A percentile compares a stretch with the other conserved stretches of the same genome.
These are phyloP conservation scores for Ampelocalamus luodianensis DNA, from an alignment of 176 grass and related monocot genomes.

Conservation along the genomic window DNA sequence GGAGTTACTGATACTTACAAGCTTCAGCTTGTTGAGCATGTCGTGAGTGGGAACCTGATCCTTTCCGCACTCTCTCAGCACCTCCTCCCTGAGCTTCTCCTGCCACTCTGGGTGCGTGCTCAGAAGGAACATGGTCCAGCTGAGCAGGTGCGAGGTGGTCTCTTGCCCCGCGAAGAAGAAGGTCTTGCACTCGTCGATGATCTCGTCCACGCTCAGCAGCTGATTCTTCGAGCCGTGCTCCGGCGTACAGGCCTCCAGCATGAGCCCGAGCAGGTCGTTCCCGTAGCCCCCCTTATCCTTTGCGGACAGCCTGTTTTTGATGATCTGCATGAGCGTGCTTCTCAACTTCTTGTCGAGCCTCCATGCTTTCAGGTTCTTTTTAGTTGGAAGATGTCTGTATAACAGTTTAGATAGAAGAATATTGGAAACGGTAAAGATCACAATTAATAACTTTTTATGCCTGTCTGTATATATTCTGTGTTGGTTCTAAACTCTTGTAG, in stretches of 20 bases:
- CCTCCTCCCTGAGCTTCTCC: conserved; percentile 46
- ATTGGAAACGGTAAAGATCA: not conserved
- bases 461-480: too few relatives aligned
- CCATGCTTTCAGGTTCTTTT: conserved; percentile 36
- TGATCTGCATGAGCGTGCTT: conserved; percentile 44
- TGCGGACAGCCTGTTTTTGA: not conserved
- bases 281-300: conserved; percentile 29
- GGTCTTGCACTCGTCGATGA: conserved; percentile 65
- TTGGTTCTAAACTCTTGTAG: too few relatives aligned
- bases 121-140: conserved; percentile 50
- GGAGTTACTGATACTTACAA: not conserved
- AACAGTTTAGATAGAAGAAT: too few relatives aligned
- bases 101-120: conserved; percentile 46
- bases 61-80: conserved; percentile 24
- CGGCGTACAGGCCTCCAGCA: conserved; percentile 38
- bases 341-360: conserved; percentile 41
- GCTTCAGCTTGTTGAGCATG: conserved; percentile 30
- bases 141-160: conserved; percentile 43
- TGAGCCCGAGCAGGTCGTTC: conserved; percentile 54
- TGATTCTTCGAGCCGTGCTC: conserved; percentile 7
- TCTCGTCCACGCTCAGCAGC: conserved; percentile 48
- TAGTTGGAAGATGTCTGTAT: conserved; percentile 30
- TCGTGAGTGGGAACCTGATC: not conserved
- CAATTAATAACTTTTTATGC: too few relatives aligned
- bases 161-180: conserved; percentile 63